Base-by-base conservation (phyloP, 768 basidiomycete genomes). In the Phylloporus rhodoxanthus region DNA sequence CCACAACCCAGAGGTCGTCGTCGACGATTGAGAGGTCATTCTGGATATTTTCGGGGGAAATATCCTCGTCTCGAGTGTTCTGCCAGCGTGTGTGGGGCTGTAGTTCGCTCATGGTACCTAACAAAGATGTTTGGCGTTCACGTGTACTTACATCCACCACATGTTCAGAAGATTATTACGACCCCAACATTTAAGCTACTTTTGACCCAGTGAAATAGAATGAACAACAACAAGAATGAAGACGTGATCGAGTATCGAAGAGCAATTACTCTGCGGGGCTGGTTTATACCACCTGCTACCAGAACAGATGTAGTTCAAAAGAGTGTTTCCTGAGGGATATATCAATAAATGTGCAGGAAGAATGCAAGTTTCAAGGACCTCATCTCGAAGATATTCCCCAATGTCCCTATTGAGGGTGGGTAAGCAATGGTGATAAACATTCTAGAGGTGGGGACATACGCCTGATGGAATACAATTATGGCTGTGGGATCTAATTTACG, bases 401-500 rank as follows among this genome's bases (percentile, higher is more conserved):
- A 98, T 91, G 69, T 99, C 96, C 42, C 92, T 96, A 62, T 39
- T 26, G 7, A 45, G 17, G 29, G 45, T 19, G 45, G 15, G 47
- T 53, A 34, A 61, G 43, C 45, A 37, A 45, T 25, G 46, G 43
- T 25, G 43, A 25, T 36, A 7, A 47, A 20, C 14, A 21, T 29
- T 14, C 1, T 15, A 23, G 50, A 43, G 40, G 23, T n/a, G 29
- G 15, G 25, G 40, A 47, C 51, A 50, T 65, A 94, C 91, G 96
- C 87, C 74, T 99, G 96, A 65, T 98, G 96, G 71, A 98, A 99
- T 3, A 97, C 96, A 43, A 99, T 85, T 51, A 99, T 97, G 7
- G 90, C 84, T 20, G 94, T 97, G 20, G 96, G 96, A 65, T 98
- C 96, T 38, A 98, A 70, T 78, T 99, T 99, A 57, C 95, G 74